Evolutionary conservation across 2,329 filamentous ascomycete species (phyloP).

Genomic region (Scedosporium dehoogii): DNA sequence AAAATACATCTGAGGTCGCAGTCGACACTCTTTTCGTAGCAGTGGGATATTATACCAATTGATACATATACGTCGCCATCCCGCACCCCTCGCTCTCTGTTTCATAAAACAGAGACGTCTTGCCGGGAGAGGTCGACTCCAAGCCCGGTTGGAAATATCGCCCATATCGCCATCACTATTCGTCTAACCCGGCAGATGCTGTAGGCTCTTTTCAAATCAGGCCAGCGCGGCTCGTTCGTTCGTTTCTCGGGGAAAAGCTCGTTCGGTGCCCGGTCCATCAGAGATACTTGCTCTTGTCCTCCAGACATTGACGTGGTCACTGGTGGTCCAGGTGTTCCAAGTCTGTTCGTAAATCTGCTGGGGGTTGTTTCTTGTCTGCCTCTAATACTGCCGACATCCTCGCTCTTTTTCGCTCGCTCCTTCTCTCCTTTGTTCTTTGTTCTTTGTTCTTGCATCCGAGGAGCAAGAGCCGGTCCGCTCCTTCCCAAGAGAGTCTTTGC

Average conservation of each 20-base stretch:
- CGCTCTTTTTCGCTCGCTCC: not conserved
- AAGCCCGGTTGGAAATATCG: not conserved
- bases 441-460: not conserved
- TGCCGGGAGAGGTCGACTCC: not conserved
- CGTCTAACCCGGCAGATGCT: not conserved
- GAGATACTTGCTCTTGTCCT: not conserved
- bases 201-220: conserved; percentile 2
- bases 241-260: not conserved
- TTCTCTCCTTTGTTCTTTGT: not conserved
- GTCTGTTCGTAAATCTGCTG: not conserved
- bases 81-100: not conserved
- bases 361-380: not conserved
- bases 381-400: not conserved
- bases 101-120: not conserved
- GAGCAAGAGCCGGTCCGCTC: not conserved
- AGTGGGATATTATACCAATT: not conserved
- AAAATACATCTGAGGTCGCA: not conserved
- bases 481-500: not conserved
- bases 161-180: not conserved
- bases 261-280: not conserved
- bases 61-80: not conserved
- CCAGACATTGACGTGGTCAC: not conserved
- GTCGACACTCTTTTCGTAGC: not conserved
- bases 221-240: not conserved
- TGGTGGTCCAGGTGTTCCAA: not conserved